These are phyloP conservation scores for Podospora appendiculata DNA, from an alignment of 495 filamentous ascomycete genomes.

Conservation along the genomic window DNA sequence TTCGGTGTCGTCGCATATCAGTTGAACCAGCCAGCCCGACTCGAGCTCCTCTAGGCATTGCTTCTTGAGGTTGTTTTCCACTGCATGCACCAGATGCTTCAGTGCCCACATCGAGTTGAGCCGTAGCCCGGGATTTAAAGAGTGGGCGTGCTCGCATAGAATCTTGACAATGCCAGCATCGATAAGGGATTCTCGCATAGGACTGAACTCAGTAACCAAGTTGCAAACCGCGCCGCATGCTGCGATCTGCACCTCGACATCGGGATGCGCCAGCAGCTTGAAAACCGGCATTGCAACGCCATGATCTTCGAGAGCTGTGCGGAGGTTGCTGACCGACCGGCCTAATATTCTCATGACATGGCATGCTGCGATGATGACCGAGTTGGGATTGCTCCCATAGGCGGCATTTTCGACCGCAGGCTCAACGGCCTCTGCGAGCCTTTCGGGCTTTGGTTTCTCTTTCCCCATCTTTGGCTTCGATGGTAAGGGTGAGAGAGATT, in stretches of 20 bases:
- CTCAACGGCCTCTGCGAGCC: slow-evolving; percentile 3
- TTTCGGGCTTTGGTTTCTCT: slow-evolving; percentile 13
- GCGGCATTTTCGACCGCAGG: slow-evolving; percentile 3
- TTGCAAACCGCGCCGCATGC: slow-evolving; percentile 80
- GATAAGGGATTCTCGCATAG: slow-evolving; percentile 74
- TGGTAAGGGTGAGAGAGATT: slow-evolving; percentile 62
- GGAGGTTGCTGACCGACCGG: slow-evolving; percentile 71
- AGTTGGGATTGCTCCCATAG: slow-evolving; percentile 40
- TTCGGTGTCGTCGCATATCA: slow-evolving; percentile 57
- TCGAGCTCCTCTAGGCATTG: slow-evolving; percentile 68
- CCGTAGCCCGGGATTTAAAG: slow-evolving; percentile 59
- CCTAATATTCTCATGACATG: slow-evolving; percentile 68
- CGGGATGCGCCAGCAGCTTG: slow-evolving; percentile 61
- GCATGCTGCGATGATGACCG: slow-evolving; percentile 81
- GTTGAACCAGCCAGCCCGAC: slow-evolving; percentile 68
- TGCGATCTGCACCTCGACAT: slow-evolving; percentile 76
- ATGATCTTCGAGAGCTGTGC: slow-evolving; percentile 82
- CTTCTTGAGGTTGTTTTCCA: slow-evolving; percentile 62
- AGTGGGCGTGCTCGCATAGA: slow-evolving; percentile 79
- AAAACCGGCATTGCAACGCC: slow-evolving; percentile 76
- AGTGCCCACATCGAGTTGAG: slow-evolving; percentile 86
- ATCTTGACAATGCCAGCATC: slow-evolving; percentile 68
- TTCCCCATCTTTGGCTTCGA: slow-evolving; percentile 22
- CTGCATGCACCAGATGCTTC: slow-evolving; percentile 72
- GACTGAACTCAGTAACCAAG: slow-evolving; percentile 75